Evolutionary conservation across 1,284 basidiomycete species (phyloP), one percentile per base, ranked within the genome.

Genomic region (Cryptococcus hybrid): DNA sequence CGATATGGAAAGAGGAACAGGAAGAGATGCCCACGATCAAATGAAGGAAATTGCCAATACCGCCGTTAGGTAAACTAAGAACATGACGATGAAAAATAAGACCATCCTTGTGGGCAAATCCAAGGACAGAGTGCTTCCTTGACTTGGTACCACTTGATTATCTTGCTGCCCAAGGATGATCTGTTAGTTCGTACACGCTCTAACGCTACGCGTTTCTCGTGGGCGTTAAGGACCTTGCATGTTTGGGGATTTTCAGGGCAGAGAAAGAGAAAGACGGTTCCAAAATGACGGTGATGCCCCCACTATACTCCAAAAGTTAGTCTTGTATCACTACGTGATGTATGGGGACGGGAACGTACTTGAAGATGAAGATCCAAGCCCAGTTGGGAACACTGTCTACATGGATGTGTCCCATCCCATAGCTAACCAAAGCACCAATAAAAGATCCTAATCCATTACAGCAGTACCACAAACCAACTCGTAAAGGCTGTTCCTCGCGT

Each of bases 401-500:
- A 2, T 59, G 60, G 2, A 71, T 53, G 34, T 68, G 68, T 2
- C 71, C 72, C 54, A 72, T 69, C 6, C 65, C 72, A 63, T 71
- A 75, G 38, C 63, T 62, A 36, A 74, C 63, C 12, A 74, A 56
- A 1, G 63, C 68, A 43, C 71, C 74, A 46, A 66, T 56, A 47
- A 72, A 65, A 47, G 24, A 30, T 9, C 47, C 47, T 36, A 36
- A 13, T n/a, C 47, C 47, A 13, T 49, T 49, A 36, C 47, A 49
- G 30, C 47, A 49, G 47, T 49, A 49, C 47, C 47, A 49, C 18
- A 49, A n/a, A 8, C 47, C 47, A 5, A 49, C 47, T 36, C 70
- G 62, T 8, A 71, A 59, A 1, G 72, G 69, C 60, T 78, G 76
- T 56, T 78, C 75, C 38, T 70, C 68, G 6, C 69, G 55, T 51